Evolutionary conservation across 176 grass and related monocot species (phyloP), one percentile per base, ranked within the genome.

Genomic region (Avena atlantica): DNA sequence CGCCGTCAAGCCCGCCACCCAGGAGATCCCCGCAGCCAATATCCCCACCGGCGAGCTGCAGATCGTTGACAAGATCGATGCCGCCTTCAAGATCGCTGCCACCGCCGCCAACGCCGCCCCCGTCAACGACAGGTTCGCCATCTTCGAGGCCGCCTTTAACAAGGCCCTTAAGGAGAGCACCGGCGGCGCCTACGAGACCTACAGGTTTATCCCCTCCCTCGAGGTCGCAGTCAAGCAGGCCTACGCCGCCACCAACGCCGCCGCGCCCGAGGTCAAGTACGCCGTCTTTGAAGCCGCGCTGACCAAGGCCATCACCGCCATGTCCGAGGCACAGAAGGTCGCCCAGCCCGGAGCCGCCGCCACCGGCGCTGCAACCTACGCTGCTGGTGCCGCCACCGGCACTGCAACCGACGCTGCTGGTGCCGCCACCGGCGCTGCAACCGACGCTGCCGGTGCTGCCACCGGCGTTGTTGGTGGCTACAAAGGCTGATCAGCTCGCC

Each of bases 171-270:
- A 76, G 73, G 73, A 27, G 23, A 51, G 23, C 73, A 53, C 23
- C 1, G 73, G 73, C 23, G 73, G 73, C 23, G 3, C 73, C 14
- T 76, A 76, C 14, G 73, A 76, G 8, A 53, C 7, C 48, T 76
- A 52, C 73, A 76, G 52, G 48, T 29, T 51, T 48, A 76, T 76
- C 48, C 73, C 73, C 13, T 25, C 73, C 48, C 73, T 76, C 3
- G 73, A 76, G 73, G 48, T 24, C 73, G 73, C 73, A 7, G 73
- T 76, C 48, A 76, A 76, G 73, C 73, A 76, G 73, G 73, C 73
- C 8, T 76, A 76, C 48, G 73, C 73, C 73, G 47, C 73, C 73
- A 76, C 73, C 23, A 8, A 29, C 1, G 48, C 73, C 8, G 73
- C 73, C 14, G 73, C 48, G 48, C 73, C 73, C 12, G 23, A 76